Conservation (phyloP, 768 basidiomycete genomes). For the Hirschioporus abietinus region DNA sequence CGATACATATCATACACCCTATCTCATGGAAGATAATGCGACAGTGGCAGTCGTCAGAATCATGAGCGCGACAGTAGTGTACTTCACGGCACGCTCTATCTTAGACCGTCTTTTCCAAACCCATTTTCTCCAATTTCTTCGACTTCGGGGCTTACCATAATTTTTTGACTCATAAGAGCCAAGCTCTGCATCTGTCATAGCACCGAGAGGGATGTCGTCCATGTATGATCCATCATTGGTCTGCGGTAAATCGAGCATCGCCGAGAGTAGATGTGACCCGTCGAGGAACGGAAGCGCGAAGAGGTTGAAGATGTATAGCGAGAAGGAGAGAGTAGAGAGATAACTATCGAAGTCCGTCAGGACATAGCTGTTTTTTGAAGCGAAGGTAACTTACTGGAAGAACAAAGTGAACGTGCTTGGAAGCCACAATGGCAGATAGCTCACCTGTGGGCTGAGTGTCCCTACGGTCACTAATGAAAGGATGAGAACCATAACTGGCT, state of each 20-base stretch:
- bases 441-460: slow-evolving; percentile 38
- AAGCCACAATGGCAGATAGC: slow-evolving; percentile 32
- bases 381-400: slow-evolving; percentile 45
- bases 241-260: slow-evolving; percentile 18
- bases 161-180: not conserved
- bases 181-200: not conserved
- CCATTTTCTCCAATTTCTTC: not conserved
- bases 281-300: slow-evolving; percentile 71
- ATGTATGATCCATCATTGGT: not conserved
- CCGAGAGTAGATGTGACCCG: slow-evolving; percentile 53
- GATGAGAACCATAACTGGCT: slow-evolving; percentile 7
- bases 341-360: slow-evolving; percentile 39
- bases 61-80: not conserved
- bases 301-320: slow-evolving; percentile 78
- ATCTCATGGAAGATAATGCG: too few relatives aligned
- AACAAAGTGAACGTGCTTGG: slow-evolving; percentile 37
- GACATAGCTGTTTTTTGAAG: not conserved
- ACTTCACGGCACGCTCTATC: not conserved
- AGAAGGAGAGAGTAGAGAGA: slow-evolving; percentile 59
- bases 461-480: slow-evolving; percentile 45
- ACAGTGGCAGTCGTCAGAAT: not conserved
- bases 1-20: too few relatives aligned
- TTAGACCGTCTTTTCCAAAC: not conserved
- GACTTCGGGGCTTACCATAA: not conserved
- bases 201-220: not conserved